Evolutionary conservation across 2,329 filamentous ascomycete genomes (phyloP), one percentile per base, ranked within the genome.

Genomic region (Penicillium carneum): DNA sequence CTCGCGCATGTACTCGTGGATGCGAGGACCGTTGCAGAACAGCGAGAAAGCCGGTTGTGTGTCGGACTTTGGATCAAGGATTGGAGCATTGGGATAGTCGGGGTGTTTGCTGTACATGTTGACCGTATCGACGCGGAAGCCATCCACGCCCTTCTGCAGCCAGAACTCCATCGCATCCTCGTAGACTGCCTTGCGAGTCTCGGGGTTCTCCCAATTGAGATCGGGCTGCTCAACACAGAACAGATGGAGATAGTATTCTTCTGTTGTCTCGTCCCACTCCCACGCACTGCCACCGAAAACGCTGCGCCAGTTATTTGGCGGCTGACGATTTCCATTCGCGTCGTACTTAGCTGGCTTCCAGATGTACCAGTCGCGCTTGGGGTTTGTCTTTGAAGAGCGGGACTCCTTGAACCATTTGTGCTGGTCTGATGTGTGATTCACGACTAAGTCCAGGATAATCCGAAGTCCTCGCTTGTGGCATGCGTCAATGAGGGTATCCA

Each of bases 211-310:
- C 90, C 90, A 93, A 75, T 93, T 93, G 14, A 93, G 80, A 69
- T 93, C 91, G 0, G 91, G 90, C 74, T 93, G 90, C 64, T 90
- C 85, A 10, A 84, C 83, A 9, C 87, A 86, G 73, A 92, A 93
- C 14, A 93, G 81, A 64, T 89, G 87, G 0, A 92, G 84, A 69
- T 90, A 92, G 72, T 91, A 92, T 73, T 92, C 88, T 53, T 84
- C 80, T 0, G 88, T 90, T 14, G 75, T 71, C 67, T 90, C 86
- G 68, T 92, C 89, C 82, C 86, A 92, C 55, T 86, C 82, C 90
- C 90, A 92, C 0, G 84, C 82, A 61, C 81, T 86, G 55, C 84
- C 84, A 12, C 83, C 83, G 65, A 87, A 90, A 78, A 82, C 86
- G 79, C 76, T 84, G 66, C 77, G 84, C 87, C 88, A 92, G 76